Base-by-base conservation (phyloP, 345 rosid species). In the Sonneratia alba region DNA sequence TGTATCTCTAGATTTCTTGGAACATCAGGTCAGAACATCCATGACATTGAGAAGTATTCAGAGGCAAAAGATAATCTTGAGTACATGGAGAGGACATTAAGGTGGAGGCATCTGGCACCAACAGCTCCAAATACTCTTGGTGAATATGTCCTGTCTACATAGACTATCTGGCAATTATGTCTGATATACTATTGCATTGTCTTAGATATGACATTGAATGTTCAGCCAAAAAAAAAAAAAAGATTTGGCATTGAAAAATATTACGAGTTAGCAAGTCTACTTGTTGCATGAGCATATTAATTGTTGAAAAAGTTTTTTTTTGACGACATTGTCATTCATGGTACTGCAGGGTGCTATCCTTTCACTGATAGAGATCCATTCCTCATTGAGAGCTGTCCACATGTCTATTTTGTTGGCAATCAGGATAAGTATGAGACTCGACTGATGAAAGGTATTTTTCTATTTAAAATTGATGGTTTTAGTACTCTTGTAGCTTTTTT, bases 51-150 rank as follows among this genome's bases (percentile, higher is more conserved):
- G 65, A 92, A 92, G 83, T 92, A 96, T 77, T 92, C 99, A 10
- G 96, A 89, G 76, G 99, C 93, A 67, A 74, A 86, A 51, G 82
- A 90, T 80, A 86, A 74, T 73, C 90, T 96, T 76, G 96, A 96
- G 49, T 91, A 88, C 72, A 84, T 96, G 72, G 98, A 91, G 85
- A 88, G 98, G 83, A 96, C 97, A 64, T 75, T 96, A 75, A 87
- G 79, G 74, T 92, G 99, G 99, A 87, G 98, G 81, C 98, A 92
- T 88, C 84, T 95, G 68, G 94, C 98, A 57, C 99, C 99, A 68
- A 92, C 97, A 61, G 84, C 99, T 74, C 98, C 99, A 65, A 92
- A 96, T 77, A 92, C 99, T 59, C 97, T 92, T 21, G 99, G 98
- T 90, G 79, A 68, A 70, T 61, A 36, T 18, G 36, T 32, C 61